These are phyloP conservation scores for Epichloe festucae DNA, from an alignment of 2,329 filamentous ascomycete species.

Conservation along the genomic window DNA sequence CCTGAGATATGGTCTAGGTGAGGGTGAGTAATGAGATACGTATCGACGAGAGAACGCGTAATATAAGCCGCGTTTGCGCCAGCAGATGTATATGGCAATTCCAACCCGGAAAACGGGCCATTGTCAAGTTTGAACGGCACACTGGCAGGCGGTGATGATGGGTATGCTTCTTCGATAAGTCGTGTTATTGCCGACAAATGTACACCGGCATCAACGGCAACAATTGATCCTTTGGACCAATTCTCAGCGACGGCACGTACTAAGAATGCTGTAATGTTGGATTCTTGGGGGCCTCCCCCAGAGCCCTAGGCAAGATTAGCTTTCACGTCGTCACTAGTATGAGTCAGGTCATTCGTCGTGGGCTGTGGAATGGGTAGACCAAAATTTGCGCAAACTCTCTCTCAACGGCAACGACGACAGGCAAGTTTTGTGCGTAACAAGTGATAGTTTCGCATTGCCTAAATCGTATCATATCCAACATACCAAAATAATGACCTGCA, in stretches of 20 bases:
- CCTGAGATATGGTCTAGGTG: slow-evolving; percentile 90
- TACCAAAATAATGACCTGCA: slow-evolving; percentile 66
- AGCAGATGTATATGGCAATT: slow-evolving; percentile 52
- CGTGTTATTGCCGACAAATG: slow-evolving; percentile 76
- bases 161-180: slow-evolving; percentile 52
- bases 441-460: neutral
- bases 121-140: slow-evolving; percentile 41
- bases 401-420: neutral
- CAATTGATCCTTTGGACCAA: slow-evolving; percentile 70
- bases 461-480: neutral
- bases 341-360: neutral
- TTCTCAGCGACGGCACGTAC: slow-evolving; percentile 67
- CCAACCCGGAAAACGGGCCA: slow-evolving; percentile 71
- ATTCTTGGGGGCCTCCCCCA: slow-evolving; percentile 79
- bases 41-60: slow-evolving; percentile 66
- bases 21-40: slow-evolving; percentile 90
- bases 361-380: neutral
- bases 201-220: slow-evolving; percentile 90
- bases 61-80: slow-evolving; percentile 72
- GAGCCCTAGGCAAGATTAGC: slow-evolving; percentile 48
- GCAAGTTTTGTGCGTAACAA: neutral
- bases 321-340: neutral
- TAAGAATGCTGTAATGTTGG: slow-evolving; percentile 79
- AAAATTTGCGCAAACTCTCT: no score
- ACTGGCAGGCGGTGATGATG: slow-evolving; percentile 16